Base-by-base conservation (phyloP, 2,329 filamentous ascomycete species). In the Alternaria incomplexa region DNA sequence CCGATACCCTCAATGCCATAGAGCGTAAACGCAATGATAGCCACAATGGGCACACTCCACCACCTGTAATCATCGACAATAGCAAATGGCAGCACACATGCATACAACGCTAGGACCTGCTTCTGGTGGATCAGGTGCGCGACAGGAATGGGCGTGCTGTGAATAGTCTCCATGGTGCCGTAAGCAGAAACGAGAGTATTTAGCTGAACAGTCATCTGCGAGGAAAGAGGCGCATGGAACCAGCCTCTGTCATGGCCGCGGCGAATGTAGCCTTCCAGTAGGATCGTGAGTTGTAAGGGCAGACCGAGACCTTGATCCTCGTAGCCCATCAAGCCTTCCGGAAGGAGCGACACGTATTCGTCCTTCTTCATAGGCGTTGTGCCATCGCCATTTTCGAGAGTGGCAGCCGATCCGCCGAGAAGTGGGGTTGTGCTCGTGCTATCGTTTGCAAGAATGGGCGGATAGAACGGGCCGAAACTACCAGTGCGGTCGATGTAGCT, bases 1-100 rank as follows among this genome's bases (percentile, higher is more conserved):
- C 87, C 88, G 58, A 90, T 90, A 2, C 87, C 88, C 63, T 89
- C 87, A 25, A 89, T 89, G 0, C 87, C 87, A 63, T 90, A 90
- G 2, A 90, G 79, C 0, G 88, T 90, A 69, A 90, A 90, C 4
- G 85, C 84, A 5, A 90, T 84, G 12, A 90, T 83, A 1, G 83
- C 84, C 0, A 88, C 86, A 26, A 90, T 84, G 2, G 85, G 83
- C 2, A 90, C 80, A 0, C 85, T 82, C 85, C 86, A 90, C 88
- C 87, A 90, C 5, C 84, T 84, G 80, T 89, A 87, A 55, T 89
- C 86, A 48, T 86, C 84, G 0, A 89, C 88, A 78, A 89, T 86
- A 1, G 87, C 87, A 70, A 90, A 90, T 0, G 88, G 88, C 6
- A 90, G 78, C 10, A 90, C 85, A 55, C 83, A 84, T 28, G 85